Base-by-base conservation (phyloP, 441 rosid genomes). In the Pelargonium myrrhifolium region DNA sequence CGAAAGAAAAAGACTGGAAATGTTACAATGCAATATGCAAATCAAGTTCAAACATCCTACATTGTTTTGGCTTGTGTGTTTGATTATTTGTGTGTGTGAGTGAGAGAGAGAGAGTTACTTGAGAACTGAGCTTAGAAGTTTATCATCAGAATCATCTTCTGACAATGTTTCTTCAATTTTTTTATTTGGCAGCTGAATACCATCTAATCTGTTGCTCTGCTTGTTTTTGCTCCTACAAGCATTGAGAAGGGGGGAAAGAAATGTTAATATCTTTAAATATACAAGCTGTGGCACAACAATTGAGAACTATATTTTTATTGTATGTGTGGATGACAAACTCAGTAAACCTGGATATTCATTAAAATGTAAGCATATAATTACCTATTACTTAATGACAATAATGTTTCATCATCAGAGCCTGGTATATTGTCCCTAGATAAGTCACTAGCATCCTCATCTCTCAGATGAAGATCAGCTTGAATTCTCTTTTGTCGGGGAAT, bases 341-440 rank as follows among this genome's bases (percentile, higher is more conserved):
- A 1, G 17, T 45, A 49, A 62, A 65, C 28, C 40, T 39, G 35
- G 56, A 37, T 8, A 68, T 21, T 26, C 45, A 66, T 64, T 66
- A 26, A 43, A 35, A 56, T 69, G 26, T 51, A 71, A 35, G 28
- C 43, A 31, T 43, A 53, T 71, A 58, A n/a, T 37, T 37, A 37
- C 42, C 42, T 37, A 10, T 79, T 84, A 81, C 75, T 88, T 40
- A 83, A 72, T n/a, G 97, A 90, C 53, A 80, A 22, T 81, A 89
- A 66, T 60, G 91, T 89, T 82, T 88, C 94, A 59, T 88, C 65
- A 71, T 88, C 96, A 9, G 87, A 81, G 61, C 69, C 80, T 47
- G 67, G 75, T 28, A 65, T 72, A 51, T 68, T 79, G 68, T 77
- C 78, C 45, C 53, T 70, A 62, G 84, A 68, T 58, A 74, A 72